Evolutionary conservation across 129 eudicot species (phyloP).

Genomic region (Apium graveolens): DNA sequence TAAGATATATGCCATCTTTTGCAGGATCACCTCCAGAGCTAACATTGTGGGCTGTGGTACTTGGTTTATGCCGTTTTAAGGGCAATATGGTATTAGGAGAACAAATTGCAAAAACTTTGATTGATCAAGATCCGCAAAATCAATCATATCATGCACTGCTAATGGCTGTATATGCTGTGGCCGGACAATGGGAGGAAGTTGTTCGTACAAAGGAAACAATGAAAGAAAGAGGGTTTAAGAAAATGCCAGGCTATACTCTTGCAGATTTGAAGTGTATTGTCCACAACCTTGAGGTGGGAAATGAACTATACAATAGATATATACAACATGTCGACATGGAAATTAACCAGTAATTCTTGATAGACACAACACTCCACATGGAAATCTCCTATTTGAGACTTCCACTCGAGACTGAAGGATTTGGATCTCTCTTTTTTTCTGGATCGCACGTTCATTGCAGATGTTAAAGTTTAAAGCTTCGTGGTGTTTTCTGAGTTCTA

Average conservation of each 20-base stretch:
- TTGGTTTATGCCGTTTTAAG: slow-evolving; percentile 59
- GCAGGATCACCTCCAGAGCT: slow-evolving; percentile 35
- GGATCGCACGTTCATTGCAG: no score
- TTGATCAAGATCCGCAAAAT: slow-evolving; percentile 54
- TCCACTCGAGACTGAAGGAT: no score
- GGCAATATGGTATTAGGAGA: slow-evolving; percentile 54
- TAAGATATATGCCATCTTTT: slow-evolving; percentile 41
- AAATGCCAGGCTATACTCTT: slow-evolving; percentile 51
- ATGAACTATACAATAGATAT: slow-evolving; percentile 14
- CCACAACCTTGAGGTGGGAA: slow-evolving; percentile 36
- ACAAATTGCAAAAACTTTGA: slow-evolving; percentile 52
- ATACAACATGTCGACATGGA: background rate
- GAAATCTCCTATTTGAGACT: no score
- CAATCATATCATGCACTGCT: slow-evolving; percentile 43
- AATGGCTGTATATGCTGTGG: slow-evolving; percentile 57
- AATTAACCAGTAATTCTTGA: slow-evolving; percentile 1
- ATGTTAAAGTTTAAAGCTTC: no score
- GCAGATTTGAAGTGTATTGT: slow-evolving; percentile 61
- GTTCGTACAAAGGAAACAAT: slow-evolving; percentile 48
- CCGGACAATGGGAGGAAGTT: slow-evolving; percentile 80
- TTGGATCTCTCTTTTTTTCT: no score
- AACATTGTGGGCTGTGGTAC: slow-evolving; percentile 51
- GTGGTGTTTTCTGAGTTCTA: no score
- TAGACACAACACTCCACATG: background rate
- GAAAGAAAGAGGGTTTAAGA: slow-evolving; percentile 45